phyloP scores from a whole-genome alignment of 805 yeast genomes.

The Yarrowia keelungensis region DNA sequence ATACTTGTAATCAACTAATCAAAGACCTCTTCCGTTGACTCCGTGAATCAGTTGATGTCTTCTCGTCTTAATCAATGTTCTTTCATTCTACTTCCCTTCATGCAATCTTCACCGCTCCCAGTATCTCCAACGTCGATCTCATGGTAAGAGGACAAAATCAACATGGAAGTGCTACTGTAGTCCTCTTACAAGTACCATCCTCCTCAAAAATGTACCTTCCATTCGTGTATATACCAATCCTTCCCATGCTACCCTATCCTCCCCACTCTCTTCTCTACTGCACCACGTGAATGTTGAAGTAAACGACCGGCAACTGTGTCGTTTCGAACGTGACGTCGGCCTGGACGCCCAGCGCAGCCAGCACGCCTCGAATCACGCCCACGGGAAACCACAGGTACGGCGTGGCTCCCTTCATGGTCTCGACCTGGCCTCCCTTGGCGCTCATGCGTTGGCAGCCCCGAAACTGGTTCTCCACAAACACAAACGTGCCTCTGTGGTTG shows the following conservation, averaged over 20 bases:
- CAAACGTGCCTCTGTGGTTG: constrained; percentile 86
- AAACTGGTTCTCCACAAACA: constrained; percentile 73
- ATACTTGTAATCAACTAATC: too few relatives aligned
- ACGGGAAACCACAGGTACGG: constrained; percentile 73
- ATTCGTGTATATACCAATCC: constrained; percentile 16
- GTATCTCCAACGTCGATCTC: too few relatives aligned
- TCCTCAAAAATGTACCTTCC: too few relatives aligned
- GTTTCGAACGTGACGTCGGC: constrained; percentile 71
- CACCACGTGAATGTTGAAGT: constrained; percentile 67
- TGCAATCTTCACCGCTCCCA: too few relatives aligned
- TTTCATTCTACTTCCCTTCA: too few relatives aligned
- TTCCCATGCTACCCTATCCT: not conserved
- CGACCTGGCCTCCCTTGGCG: constrained; percentile 47
- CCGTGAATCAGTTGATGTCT: too few relatives aligned
- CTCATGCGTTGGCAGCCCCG: constrained; percentile 60
- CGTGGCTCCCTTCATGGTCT: constrained; percentile 49
- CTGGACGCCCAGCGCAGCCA: constrained; percentile 71
- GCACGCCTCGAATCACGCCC: constrained; percentile 76
- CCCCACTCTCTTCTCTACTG: not conserved
- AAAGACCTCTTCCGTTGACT: too few relatives aligned
- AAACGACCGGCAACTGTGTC: constrained; percentile 66
- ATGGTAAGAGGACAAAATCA: too few relatives aligned
- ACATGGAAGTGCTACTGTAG: too few relatives aligned
- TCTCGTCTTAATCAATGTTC: too few relatives aligned
- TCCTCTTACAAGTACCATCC: too few relatives aligned